Base-by-base conservation (phyloP, 495 filamentous ascomycete genomes). In the Penicillium soppii region DNA sequence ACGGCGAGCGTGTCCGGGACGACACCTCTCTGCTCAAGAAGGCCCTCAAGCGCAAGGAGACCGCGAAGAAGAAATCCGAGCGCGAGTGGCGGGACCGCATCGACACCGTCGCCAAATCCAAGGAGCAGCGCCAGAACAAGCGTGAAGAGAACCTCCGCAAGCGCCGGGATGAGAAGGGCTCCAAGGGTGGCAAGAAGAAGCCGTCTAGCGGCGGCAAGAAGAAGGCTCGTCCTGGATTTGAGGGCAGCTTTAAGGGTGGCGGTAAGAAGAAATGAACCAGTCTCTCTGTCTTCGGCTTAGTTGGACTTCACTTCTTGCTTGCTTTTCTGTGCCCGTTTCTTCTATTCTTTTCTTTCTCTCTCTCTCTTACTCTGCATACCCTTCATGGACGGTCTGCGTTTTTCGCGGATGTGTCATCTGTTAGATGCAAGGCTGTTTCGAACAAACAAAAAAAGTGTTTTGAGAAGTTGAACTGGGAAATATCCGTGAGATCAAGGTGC, bases 1-100 rank as follows among this genome's bases (percentile, higher is more conserved):
- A 92, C 55, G 90, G 94, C 22, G 91, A 96, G 65, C 90, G 91
- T 58, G 84, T 96, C n/a, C 79, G 83, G 50, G 91, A 97, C 53
- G 89, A 95, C 64, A 88, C 88, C 44, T 82, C 79, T n/a, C 66
- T 97, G 27, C 80, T 98, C 10, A 95, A 95, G 81, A 96, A 96
- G 77, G 90, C 91, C 2, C 72, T 97, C 50, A 97, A 97, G 80
- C 84, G 92, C 53, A 91, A 95, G 71, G 90, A 95, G 64, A 85
- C 84, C 54, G 73, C 79, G 23, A 98, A 97, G 82, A 86, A 82
- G 70, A 95, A 92, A 81, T 91, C 86, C 62, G 87, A 88, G 66
- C 82, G 83, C 53, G 91, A 94, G 68, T 97, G 95, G 94, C 84
- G 78, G 30, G 92, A 95, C 50, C 75, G 94, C 33, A 71, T 86